Evolutionary conservation across 257 asterid species (phyloP).

Genomic region (Ilex aquifolium): DNA sequence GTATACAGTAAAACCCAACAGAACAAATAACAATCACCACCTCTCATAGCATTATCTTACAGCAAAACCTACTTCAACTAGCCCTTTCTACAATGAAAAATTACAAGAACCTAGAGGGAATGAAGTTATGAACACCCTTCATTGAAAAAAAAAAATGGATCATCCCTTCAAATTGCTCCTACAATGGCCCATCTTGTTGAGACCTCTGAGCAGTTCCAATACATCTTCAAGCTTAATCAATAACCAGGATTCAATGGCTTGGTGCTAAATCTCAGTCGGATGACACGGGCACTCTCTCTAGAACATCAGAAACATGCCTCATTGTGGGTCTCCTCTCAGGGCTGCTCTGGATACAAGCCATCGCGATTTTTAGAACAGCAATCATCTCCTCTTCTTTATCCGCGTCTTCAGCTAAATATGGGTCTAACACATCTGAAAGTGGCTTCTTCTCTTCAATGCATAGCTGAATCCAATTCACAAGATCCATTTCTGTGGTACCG

Average conservation of each 20-base stretch:
- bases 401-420: conserved; percentile 45
- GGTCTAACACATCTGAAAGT: conserved; percentile 68
- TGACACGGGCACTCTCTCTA: conserved; percentile 45
- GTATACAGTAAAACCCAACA: conserved; percentile 10
- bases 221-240: not conserved
- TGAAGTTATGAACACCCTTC: not conserved
- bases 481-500: conserved; percentile 54
- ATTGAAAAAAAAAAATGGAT: not conserved
- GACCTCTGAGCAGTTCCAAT: not conserved
- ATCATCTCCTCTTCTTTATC: conserved; percentile 86
- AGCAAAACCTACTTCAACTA: conserved; percentile 21
- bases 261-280: conserved; percentile 10
- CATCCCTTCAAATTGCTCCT: not conserved
- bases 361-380: conserved; percentile 64
- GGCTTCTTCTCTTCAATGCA: conserved; percentile 92
- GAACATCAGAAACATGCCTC: conserved; percentile 61
- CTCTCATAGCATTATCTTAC: conserved; percentile 13
- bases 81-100: conserved; percentile 9
- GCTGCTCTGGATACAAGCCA: conserved; percentile 70
- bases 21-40: conserved; percentile 10
- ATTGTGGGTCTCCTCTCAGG: conserved; percentile 80
- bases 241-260: not conserved
- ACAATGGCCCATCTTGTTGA: not conserved
- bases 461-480: conserved; percentile 76
- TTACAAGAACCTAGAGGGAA: conserved; percentile 1